phyloP scores from a whole-genome alignment of 2,329 filamentous ascomycete genomes.

The Ophiocordyceps robertsii region DNA sequence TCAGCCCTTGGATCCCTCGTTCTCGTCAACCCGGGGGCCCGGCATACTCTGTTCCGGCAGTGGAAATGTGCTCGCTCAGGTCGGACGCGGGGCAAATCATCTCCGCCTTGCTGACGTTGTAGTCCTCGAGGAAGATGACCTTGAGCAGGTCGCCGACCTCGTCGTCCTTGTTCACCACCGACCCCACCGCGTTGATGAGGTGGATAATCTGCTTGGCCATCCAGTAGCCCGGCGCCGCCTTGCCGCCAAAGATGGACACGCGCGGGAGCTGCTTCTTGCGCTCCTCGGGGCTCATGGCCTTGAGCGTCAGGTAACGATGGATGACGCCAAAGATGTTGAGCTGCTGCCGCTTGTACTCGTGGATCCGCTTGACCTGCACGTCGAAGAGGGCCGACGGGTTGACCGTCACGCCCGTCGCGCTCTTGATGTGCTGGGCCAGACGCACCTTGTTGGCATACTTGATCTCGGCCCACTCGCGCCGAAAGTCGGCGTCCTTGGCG shows the following conservation, averaged over 20 bases:
- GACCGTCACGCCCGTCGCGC: constrained; percentile 64
- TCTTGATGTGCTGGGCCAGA: constrained; percentile 82
- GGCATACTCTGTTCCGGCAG: constrained; percentile 75
- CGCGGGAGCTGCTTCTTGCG: constrained; percentile 76
- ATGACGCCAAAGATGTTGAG: constrained; percentile 98
- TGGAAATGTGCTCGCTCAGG: constrained; percentile 96
- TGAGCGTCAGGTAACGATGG: constrained; percentile 81
- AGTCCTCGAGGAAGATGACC: constrained; percentile 94
- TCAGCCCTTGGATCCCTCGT: background rate
- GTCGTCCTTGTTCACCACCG: constrained; percentile 80
- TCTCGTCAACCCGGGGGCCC: background rate
- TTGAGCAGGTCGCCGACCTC: constrained; percentile 92
- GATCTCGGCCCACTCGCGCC: constrained; percentile 90
- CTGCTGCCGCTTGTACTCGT: constrained; percentile 98
- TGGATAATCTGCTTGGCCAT: constrained; percentile 99
- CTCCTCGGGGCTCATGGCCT: constrained; percentile 70
- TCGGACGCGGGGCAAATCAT: constrained; percentile 91
- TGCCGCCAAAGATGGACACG: constrained; percentile 94
- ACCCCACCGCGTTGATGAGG: constrained; percentile 81
- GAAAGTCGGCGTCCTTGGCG: constrained; percentile 77
- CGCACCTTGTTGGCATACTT: constrained; percentile 93
- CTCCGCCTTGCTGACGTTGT: constrained; percentile 99
- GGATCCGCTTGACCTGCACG: constrained; percentile 96
- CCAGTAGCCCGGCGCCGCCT: constrained; percentile 97
- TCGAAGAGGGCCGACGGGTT: constrained; percentile 86